phyloP scores from a whole-genome alignment of 805 yeast species.

The Metschnikowia drakensbergensis region DNA sequence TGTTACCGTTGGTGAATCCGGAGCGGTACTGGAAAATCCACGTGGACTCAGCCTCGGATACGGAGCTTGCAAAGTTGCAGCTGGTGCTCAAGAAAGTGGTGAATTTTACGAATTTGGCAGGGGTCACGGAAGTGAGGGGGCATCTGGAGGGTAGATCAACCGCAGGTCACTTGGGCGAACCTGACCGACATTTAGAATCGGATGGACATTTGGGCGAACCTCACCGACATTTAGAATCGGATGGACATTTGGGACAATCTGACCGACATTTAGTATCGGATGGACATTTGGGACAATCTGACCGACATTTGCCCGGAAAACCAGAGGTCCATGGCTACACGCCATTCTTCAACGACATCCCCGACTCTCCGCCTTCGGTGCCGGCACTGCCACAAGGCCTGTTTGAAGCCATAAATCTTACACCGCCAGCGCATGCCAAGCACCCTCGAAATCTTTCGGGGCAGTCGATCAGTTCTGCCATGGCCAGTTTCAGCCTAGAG shows the following conservation, averaged over 20 bases:
- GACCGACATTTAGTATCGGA: too few relatives aligned
- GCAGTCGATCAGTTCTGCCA: background rate
- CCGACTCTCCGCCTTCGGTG: slow-evolving; percentile 44
- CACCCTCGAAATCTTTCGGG: background rate
- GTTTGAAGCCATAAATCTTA: background rate
- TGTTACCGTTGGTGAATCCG: slow-evolving; percentile 68
- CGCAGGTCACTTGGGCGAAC: too few relatives aligned
- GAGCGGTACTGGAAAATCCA: slow-evolving; percentile 67
- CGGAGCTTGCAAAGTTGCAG: slow-evolving; percentile 27
- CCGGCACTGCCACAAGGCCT: slow-evolving; percentile 34
- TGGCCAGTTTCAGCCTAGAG: slow-evolving; percentile 28
- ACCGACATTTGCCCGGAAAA: too few relatives aligned
- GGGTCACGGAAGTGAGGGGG: background rate
- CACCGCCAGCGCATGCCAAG: background rate
- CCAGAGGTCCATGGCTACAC: slow-evolving; percentile 2
- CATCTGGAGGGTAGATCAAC: background rate
- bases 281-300: too few relatives aligned
- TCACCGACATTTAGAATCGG: too few relatives aligned
- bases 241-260: too few relatives aligned
- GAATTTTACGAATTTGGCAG: slow-evolving; percentile 39
- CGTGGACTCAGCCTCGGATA: slow-evolving; percentile 30
- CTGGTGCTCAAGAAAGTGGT: slow-evolving; percentile 39
- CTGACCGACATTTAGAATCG: too few relatives aligned
- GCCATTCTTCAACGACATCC: slow-evolving; percentile 27
- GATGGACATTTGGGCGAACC: too few relatives aligned